Base-by-base conservation (phyloP, 352 stramenopile genomes). In the Globisporangium carolinianum region DNA sequence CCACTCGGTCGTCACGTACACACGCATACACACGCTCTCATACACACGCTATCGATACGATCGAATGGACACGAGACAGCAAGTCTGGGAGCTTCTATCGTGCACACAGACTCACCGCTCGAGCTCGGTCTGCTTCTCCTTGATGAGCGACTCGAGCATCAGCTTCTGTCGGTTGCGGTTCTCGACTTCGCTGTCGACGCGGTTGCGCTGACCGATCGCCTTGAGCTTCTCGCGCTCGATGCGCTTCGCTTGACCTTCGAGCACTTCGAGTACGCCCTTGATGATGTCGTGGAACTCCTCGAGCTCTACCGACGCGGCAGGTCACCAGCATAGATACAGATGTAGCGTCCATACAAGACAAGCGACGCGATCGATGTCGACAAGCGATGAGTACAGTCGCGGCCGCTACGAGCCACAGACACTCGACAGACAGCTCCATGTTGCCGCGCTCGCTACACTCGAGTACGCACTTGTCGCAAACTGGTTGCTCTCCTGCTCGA, bases 181-280 rank as follows among this genome's bases (percentile, higher is more conserved):
- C 62, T 92, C 79, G n/a, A 89, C 68, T 54, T 92, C 80, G 39
- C 71, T 87, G 59, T 92, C 80, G 4, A 92, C 80, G 43, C 79
- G 78, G 56, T 92, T 90, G 55, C 83, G 79, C 66, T 90, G 79
- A 0, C 83, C 83, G 60, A 92, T 92, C 17, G 83, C 79, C 75
- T 91, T 92, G 24, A 92, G 72, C 51, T 92, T 92, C 54, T 90
- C 82, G 4, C 80, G 75, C 60, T 92, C 82, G 47, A 92, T 92
- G 42, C 80, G 79, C 61, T 83, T 85, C 10, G 77, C 76, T 59
- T 90, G 82, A 0, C 76, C 76, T 55, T 92, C 82, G 68, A 92
- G 80, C 51, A 92, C 77, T 49, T 92, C 79, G 15, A 92, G 53
- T 9, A 92, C 79, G 12, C 79, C 79, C 48, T 89, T 89, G 50